Evolutionary conservation across 768 basidiomycete genomes (phyloP).

Genomic region (Suillus discolor): DNA sequence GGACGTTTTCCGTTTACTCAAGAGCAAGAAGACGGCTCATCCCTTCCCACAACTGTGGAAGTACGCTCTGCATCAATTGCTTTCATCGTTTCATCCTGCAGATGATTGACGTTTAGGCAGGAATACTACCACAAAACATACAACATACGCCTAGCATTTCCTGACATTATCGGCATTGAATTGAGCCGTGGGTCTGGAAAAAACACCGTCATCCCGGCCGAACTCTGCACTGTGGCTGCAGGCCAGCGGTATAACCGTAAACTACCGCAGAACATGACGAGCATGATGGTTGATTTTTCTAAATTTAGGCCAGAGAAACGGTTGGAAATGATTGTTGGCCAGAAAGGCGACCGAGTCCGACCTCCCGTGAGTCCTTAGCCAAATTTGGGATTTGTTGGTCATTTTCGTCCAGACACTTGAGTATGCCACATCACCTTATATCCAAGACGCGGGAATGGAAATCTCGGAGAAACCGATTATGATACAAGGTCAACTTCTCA

Average conservation of each 20-base stretch:
- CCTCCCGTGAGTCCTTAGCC: conserved; percentile 22
- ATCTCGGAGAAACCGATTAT: conserved; percentile 33
- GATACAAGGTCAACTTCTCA: conserved; percentile 40
- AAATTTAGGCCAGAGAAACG: conserved; percentile 48
- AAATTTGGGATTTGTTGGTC: neutral
- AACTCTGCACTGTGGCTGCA: conserved; percentile 46
- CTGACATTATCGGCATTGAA: conserved; percentile 42
- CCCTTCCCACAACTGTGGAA: conserved; percentile 34
- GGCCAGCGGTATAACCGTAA: conserved; percentile 54
- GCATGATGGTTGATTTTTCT: conserved; percentile 50
- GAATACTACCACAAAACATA: conserved; percentile 42
- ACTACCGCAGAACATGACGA: conserved; percentile 40
- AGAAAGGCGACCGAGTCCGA: conserved; percentile 20
- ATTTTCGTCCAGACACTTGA: conserved; percentile 33
- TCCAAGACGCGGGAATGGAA: conserved; percentile 44
- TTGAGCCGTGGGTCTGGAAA: conserved; percentile 25
- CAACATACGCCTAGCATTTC: conserved; percentile 36
- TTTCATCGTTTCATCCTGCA: neutral
- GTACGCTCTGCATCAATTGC: neutral
- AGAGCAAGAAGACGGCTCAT: conserved; percentile 4
- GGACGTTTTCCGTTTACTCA: conserved; percentile 43
- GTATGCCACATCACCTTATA: conserved; percentile 42
- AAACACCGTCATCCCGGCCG: conserved; percentile 47
- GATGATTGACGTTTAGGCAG: conserved; percentile 29
- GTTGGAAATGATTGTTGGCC: conserved; percentile 40